Evolutionary conservation across 176 grass and related monocot genomes (phyloP).

Genomic region (Olyra latifolia): DNA sequence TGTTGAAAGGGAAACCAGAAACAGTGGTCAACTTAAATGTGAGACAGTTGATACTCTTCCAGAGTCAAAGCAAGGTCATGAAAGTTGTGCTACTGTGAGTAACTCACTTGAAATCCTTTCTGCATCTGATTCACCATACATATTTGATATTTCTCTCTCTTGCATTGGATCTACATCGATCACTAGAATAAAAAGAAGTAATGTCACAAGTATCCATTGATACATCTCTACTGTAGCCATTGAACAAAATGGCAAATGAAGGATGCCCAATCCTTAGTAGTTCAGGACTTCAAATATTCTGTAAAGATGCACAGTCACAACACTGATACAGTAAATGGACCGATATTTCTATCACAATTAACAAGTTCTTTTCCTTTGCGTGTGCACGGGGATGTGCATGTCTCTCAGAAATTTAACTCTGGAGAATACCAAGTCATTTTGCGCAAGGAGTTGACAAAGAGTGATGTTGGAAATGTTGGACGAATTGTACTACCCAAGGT

Average conservation of each 20-base stretch:
- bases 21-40: conserved; percentile 13
- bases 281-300: conserved; percentile 2
- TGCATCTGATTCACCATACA: neutral
- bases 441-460: conserved; percentile 89
- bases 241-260: conserved; percentile 14
- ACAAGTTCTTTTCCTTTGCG: conserved; percentile 5
- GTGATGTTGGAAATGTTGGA: conserved; percentile 77
- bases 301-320: neutral
- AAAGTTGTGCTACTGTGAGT: conserved; percentile 43
- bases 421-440: conserved; percentile 63
- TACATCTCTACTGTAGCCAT: neutral
- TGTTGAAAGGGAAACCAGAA: conserved; percentile 41
- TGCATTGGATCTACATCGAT: neutral
- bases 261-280: neutral
- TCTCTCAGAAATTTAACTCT: conserved; percentile 49
- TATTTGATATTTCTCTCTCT: conserved; percentile 17
- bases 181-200: neutral
- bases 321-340: neutral
- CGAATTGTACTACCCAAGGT: conserved; percentile 97
- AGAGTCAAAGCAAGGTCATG: conserved; percentile 37
- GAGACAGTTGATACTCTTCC: conserved; percentile 36
- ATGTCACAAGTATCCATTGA: neutral
- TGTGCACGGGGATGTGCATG: neutral
- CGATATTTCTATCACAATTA: conserved; percentile 24
- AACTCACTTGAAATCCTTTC: neutral